phyloP scores from a whole-genome alignment of 306 rosid genomes.

The Ziziphus jujuba region DNA sequence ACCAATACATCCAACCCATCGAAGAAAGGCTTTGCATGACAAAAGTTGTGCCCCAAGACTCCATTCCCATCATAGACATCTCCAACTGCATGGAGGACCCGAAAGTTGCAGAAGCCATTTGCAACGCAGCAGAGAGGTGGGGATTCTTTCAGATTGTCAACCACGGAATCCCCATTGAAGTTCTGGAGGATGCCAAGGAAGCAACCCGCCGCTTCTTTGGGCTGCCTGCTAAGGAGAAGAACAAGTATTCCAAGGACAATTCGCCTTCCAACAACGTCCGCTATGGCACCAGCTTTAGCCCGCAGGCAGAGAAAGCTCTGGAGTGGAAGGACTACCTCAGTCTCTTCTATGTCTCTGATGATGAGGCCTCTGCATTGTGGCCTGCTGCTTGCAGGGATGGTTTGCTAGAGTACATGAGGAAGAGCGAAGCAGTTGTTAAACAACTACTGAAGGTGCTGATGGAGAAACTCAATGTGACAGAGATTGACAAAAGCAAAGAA shows the following conservation, averaged over 20 bases:
- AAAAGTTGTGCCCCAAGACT: constrained; percentile 13
- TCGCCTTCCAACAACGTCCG: constrained; percentile 38
- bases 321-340: constrained; percentile 72
- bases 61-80: constrained; percentile 61
- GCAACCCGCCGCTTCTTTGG: constrained; percentile 54
- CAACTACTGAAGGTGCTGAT: constrained; percentile 35
- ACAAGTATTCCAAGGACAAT: constrained; percentile 34
- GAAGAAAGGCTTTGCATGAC: constrained; percentile 35
- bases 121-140: constrained; percentile 64
- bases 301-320: constrained; percentile 50
- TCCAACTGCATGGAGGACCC: constrained; percentile 47
- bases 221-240: constrained; percentile 45
- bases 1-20: constrained; percentile 53
- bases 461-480: constrained; percentile 43
- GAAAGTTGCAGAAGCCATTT: constrained; percentile 32
- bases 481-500: constrained; percentile 32
- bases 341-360: constrained; percentile 57
- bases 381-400: constrained; percentile 54
- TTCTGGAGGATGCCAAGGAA: constrained; percentile 41
- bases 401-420: constrained; percentile 53
- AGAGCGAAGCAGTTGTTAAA: constrained; percentile 32
- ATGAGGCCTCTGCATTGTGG: constrained; percentile 52
- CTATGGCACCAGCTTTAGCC: constrained; percentile 53
- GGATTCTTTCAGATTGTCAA: constrained; percentile 60
- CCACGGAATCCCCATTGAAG: constrained; percentile 53